phyloP scores from a whole-genome alignment of 2,329 filamentous ascomycete genomes.

The Alternaria sp. region DNA sequence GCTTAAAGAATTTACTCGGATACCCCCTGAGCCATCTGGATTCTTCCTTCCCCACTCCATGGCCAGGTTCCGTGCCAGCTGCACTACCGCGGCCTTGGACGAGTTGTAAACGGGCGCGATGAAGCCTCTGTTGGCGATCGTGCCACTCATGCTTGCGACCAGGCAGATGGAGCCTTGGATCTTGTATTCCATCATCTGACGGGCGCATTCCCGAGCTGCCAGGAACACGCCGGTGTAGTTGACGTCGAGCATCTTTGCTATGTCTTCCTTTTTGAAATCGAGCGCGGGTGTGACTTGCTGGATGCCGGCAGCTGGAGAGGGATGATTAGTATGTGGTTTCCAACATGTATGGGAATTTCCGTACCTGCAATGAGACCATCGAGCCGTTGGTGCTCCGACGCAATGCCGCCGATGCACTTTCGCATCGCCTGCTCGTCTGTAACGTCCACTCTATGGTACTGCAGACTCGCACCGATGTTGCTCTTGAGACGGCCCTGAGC shows the following conservation, averaged over 20 bases:
- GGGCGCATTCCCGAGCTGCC: slow-evolving; percentile 64
- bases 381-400: slow-evolving; percentile 69
- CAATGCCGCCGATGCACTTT: slow-evolving; percentile 70
- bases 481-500: slow-evolving; percentile 66
- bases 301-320: slow-evolving; percentile 65
- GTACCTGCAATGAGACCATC: slow-evolving; percentile 74
- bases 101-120: slow-evolving; percentile 74
- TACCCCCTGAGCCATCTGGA: slow-evolving; percentile 63
- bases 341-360: too few species aligned
- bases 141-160: slow-evolving; percentile 68
- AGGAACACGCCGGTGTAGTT: slow-evolving; percentile 67
- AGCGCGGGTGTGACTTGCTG: slow-evolving; percentile 82
- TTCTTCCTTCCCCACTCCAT: slow-evolving; percentile 64
- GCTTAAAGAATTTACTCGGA: slow-evolving; percentile 79
- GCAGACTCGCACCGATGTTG: slow-evolving; percentile 67
- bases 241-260: slow-evolving; percentile 64
- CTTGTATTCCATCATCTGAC: slow-evolving; percentile 66
- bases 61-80: slow-evolving; percentile 72
- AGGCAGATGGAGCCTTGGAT: slow-evolving; percentile 64
- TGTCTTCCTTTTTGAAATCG: slow-evolving; percentile 70
- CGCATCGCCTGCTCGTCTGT: slow-evolving; percentile 72
- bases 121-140: slow-evolving; percentile 66
- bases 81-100: slow-evolving; percentile 75
- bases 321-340: background rate
- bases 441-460: slow-evolving; percentile 81